Conservation (phyloP, 1,139 yeast species). For the Protomyces inouyei region DNA sequence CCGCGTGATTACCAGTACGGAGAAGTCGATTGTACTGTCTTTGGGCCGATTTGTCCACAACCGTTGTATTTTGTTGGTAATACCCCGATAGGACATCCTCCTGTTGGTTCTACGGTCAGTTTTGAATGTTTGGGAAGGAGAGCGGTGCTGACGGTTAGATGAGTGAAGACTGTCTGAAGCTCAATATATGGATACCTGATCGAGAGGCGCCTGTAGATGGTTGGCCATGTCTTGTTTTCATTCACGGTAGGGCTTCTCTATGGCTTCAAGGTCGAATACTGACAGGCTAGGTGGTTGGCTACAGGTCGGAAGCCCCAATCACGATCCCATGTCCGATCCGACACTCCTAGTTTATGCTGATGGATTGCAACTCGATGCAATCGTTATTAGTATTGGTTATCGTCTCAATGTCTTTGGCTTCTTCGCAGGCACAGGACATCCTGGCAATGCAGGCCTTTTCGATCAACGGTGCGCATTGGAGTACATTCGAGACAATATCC, state of each 20-base stretch:
- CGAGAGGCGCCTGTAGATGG: conserved; percentile 41
- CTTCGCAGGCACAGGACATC: conserved; percentile 38
- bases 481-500: conserved; percentile 36
- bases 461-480: conserved; percentile 25
- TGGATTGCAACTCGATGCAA: conserved; percentile 38
- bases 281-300: conserved; percentile 30
- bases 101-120: background rate
- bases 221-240: conserved; percentile 44
- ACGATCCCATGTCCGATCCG: conserved; percentile 37
- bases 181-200: conserved; percentile 45
- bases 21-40: conserved; percentile 2
- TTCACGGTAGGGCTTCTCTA: conserved; percentile 44
- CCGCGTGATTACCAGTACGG: conserved; percentile 14
- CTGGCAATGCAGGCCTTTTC: conserved; percentile 45
- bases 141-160: background rate
- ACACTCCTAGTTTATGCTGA: conserved; percentile 35
- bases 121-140: background rate
- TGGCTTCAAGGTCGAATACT: background rate
- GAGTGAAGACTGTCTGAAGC: conserved; percentile 42
- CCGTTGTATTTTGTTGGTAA: conserved; percentile 34
- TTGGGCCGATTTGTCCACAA: conserved; percentile 41
- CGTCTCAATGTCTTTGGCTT: conserved; percentile 45
- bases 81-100: conserved; percentile 3
- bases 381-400: conserved; percentile 44
- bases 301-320: conserved; percentile 42